Conservation (phyloP, 164 flowering plant species). For the Tetracentron sinense region DNA sequence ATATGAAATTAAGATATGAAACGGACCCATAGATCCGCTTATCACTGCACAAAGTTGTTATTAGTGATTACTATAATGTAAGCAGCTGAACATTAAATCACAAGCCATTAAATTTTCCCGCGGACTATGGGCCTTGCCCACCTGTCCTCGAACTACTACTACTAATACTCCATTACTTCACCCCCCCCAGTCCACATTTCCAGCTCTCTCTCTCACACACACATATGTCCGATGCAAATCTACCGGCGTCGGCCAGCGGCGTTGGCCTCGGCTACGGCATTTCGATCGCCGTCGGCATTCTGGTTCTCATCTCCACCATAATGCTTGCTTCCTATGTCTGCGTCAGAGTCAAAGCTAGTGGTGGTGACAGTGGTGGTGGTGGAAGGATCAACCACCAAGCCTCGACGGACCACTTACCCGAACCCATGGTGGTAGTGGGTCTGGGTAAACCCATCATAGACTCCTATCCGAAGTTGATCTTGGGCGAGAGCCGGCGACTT, state of each 20-base stretch:
- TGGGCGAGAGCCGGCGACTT: slow-evolving; percentile 49
- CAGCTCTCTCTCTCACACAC: slow-evolving; percentile 6
- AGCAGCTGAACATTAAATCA: too few species aligned
- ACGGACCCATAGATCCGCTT: too few species aligned
- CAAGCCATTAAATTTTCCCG: too few species aligned
- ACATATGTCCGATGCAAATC: slow-evolving; percentile 16
- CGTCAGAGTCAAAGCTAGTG: slow-evolving; percentile 24
- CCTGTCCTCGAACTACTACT: too few species aligned
- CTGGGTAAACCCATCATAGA: slow-evolving; percentile 51
- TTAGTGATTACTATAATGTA: too few species aligned
- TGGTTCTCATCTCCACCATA: slow-evolving; percentile 52
- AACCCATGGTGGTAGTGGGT: slow-evolving; percentile 24
- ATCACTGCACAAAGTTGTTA: too few species aligned
- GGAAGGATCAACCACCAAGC: slow-evolving; percentile 3
- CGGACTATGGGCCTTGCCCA: too few species aligned
- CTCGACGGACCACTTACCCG: slow-evolving; percentile 16
- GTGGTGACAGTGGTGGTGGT: slow-evolving; percentile 5
- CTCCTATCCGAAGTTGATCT: slow-evolving; percentile 50
- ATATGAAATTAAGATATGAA: too few species aligned
- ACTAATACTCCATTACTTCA: too few species aligned
- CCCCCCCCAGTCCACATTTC: neutral
- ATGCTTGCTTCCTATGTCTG: slow-evolving; percentile 57
- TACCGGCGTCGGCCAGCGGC: slow-evolving; percentile 26
- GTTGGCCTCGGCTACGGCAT: slow-evolving; percentile 57
- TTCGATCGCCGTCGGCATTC: slow-evolving; percentile 54